Percentiles rank a stretch among this genome's conserved stretches.
phyloP scores from a whole-genome alignment of 192 early-diverging fungal species.

The Lunasporangiospora selenospora region DNA sequence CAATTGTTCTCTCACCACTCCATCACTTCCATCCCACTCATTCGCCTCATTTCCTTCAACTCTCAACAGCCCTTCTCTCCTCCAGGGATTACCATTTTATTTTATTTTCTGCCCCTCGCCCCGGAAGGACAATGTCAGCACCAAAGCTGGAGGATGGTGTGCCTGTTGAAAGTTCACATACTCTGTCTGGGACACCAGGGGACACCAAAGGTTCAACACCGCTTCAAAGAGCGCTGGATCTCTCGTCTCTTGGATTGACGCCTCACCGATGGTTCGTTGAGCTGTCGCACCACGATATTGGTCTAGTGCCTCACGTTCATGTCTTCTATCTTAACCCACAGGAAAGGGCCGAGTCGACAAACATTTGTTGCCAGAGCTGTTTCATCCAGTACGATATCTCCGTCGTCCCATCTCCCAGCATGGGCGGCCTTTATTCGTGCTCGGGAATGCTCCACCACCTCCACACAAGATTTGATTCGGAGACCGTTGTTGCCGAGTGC shows the following conservation, averaged over 20 bases:
- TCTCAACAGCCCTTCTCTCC: too few species aligned
- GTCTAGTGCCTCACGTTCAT: conserved; percentile 23
- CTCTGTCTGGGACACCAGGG: too few species aligned
- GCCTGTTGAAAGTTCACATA: too few species aligned
- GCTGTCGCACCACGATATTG: conserved; percentile 19
- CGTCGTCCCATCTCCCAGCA: neutral
- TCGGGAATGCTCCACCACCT: conserved; percentile 18
- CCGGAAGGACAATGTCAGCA: too few species aligned
- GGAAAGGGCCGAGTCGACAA: neutral
- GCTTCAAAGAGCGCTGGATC: conserved; percentile 9
- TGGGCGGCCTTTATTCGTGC: neutral
- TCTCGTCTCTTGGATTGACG: conserved; percentile 4
- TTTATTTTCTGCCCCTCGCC: too few species aligned
- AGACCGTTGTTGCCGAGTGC: conserved; percentile 9
- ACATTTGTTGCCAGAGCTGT: conserved; percentile 22
- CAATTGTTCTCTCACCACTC: too few species aligned
- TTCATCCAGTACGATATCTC: conserved; percentile 24
- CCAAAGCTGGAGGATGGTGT: too few species aligned
- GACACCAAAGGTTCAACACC: too few species aligned
- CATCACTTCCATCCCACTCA: neutral
- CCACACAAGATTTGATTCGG: conserved; percentile 2
- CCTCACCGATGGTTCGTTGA: conserved; percentile 32
- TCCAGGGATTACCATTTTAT: too few species aligned
- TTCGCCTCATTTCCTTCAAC: too few species aligned
- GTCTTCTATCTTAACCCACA: conserved; percentile 21